phyloP scores from a whole-genome alignment of 371 early-diverging fungal species.

The Mycotypha africana region DNA sequence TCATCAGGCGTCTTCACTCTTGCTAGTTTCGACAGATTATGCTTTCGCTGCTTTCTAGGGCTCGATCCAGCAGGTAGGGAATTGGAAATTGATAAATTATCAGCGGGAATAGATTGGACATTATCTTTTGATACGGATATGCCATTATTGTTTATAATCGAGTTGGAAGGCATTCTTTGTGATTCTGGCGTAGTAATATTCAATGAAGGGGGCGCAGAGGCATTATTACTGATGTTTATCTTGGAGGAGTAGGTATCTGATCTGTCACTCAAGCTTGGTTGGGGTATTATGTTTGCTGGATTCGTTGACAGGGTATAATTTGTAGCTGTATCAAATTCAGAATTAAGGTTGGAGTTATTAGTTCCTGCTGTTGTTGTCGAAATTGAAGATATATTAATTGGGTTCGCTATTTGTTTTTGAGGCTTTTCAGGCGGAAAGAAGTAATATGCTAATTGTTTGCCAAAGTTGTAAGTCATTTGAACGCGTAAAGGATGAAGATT shows the following conservation, averaged over 20 bases:
- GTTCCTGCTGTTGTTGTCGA: slow-evolving; percentile 2
- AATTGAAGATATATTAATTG: background rate
- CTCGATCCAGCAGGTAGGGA: too few relatives aligned
- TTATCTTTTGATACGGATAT: background rate
- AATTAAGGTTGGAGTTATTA: too few relatives aligned
- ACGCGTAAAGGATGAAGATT: slow-evolving; percentile 73
- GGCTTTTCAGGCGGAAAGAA: slow-evolving; percentile 63
- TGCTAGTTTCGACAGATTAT: background rate
- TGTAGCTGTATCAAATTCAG: background rate
- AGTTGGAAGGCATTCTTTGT: background rate
- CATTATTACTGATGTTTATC: background rate
- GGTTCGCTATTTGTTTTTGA: slow-evolving; percentile 1
- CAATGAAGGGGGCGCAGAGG: background rate
- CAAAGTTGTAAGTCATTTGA: slow-evolving; percentile 77
- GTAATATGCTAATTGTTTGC: slow-evolving; percentile 63
- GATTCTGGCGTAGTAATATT: background rate
- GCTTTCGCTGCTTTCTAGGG: slow-evolving; percentile 3
- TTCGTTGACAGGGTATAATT: too few relatives aligned
- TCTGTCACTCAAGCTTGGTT: background rate
- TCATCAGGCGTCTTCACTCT: slow-evolving; percentile 20
- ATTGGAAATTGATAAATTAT: background rate
- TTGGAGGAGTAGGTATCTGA: background rate
- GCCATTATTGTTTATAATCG: background rate
- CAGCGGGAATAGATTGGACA: background rate
- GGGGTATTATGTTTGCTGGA: too few relatives aligned